Conservation (phyloP, 441 rosid species). For the Populus hybrid region DNA sequence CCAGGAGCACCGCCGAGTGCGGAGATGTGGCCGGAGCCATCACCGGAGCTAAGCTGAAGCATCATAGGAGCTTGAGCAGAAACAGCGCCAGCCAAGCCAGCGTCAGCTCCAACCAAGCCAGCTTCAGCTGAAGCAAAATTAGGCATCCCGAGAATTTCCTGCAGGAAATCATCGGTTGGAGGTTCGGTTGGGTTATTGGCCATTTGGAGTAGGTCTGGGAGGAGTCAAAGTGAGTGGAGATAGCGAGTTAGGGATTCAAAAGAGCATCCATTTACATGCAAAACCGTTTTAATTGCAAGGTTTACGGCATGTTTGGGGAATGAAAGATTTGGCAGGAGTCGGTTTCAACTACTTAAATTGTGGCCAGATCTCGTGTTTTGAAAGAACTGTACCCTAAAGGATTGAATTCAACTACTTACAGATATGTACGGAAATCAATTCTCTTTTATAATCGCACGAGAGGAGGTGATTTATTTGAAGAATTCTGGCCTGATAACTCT, state of each 20-base stretch:
- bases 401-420: not conserved
- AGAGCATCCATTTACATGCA: slow-evolving; percentile 32
- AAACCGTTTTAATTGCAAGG: not conserved
- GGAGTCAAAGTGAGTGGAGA: slow-evolving; percentile 12
- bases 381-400: not conserved
- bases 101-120: slow-evolving; percentile 33
- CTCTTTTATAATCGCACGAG: not conserved
- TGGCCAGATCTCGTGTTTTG: not conserved
- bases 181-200: slow-evolving; percentile 58
- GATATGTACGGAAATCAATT: not conserved
- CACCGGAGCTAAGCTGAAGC: slow-evolving; percentile 81
- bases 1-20: slow-evolving; percentile 41
- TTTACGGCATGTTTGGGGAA: not conserved
- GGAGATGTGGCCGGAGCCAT: slow-evolving; percentile 49
- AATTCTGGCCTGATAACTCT: not conserved
- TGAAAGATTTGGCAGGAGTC: not conserved
- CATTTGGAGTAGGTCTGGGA: slow-evolving; percentile 27
- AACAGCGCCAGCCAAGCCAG: slow-evolving; percentile 24
- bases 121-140: slow-evolving; percentile 60
- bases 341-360: not conserved
- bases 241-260: slow-evolving; percentile 15
- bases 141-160: slow-evolving; percentile 74
- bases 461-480: not conserved
- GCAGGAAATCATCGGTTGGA: slow-evolving; percentile 80
- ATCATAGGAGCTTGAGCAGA: slow-evolving; percentile 61